phyloP scores from a whole-genome alignment of 139 green algal species.

The Chlamydomonas asymmetrica region DNA sequence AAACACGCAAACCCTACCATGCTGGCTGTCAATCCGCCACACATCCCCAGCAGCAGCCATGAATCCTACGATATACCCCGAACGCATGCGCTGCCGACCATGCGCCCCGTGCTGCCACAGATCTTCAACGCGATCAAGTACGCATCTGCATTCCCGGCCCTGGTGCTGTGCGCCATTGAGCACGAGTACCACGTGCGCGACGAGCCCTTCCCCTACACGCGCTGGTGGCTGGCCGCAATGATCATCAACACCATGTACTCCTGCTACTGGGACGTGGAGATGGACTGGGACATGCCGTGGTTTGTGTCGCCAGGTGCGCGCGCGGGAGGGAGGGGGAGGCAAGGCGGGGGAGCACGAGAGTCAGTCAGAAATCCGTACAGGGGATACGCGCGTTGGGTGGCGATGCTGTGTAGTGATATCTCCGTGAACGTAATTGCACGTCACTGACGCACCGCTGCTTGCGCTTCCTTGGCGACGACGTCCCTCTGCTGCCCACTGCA shows the following conservation, averaged over 20 bases:
- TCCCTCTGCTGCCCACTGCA: no score
- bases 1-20: no score
- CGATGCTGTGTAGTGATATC: no score
- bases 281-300: slow-evolving; percentile 92
- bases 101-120: slow-evolving; percentile 34
- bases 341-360: background rate
- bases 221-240: slow-evolving; percentile 75
- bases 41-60: no score
- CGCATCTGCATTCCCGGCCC: slow-evolving; percentile 89
- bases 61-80: no score
- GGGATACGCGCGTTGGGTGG: no score
- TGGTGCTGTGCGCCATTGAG: slow-evolving; percentile 79
- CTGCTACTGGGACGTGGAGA: slow-evolving; percentile 95
- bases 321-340: background rate
- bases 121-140: slow-evolving; percentile 96
- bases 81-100: no score
- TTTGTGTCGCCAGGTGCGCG: slow-evolving; percentile 34
- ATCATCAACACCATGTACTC: slow-evolving; percentile 88
- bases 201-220: slow-evolving; percentile 46
- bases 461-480: no score
- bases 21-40: no score
- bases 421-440: no score
- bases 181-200: slow-evolving; percentile 65
- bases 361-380: no score
- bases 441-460: no score